Base-by-base conservation (phyloP, 2,329 filamentous ascomycete species). In the Fusarium siculi region DNA sequence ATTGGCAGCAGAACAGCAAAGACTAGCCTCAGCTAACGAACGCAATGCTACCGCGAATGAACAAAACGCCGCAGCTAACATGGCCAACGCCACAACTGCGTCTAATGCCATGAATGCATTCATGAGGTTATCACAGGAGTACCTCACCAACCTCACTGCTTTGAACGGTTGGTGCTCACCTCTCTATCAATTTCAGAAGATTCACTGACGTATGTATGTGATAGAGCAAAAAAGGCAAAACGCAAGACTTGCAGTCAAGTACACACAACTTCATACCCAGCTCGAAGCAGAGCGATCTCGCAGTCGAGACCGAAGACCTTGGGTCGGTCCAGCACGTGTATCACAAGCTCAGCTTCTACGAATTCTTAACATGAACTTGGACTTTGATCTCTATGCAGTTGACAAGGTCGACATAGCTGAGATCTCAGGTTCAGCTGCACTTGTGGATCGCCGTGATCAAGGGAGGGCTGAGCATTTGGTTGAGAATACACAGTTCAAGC, bases 191-290 rank as follows among this genome's bases (percentile, higher is more conserved):
- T 25, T 25, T 5, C 25, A 25, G 25, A 50, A 14, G 2, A 0
- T 7, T 23, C 16, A 50, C 30, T 34, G 4, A 50, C 5, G 7
- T 23, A 16, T 16, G 2, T 3, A 19, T 12, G 5, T 2, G 5
- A 9, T 7, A 50, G 47, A 50, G 5, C 30, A 50, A 34, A 50
- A 34, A 14, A 34, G 16, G 2, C 8, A 34, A 19, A 50, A 57
- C 12, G 32, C 54, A 8, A 11, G 32, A 7, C 40, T 57, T 9
- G 12, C 23, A 2, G 54, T n/a, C 2, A 10, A 25, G 19, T 28
- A 57, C 5, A 44, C 40, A 4, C 40, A 8, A 0, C 40, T 57
- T 0, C 23, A 19, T 1, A 36, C 40, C 0, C 28, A 47, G 0
- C 40, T 57, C 0, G 21, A 47, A 19, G n/a, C 32, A 3, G 40